A percentile compares a stretch with the other conserved stretches of the same genome.
These are phyloP conservation scores for Groenewaldozyma tartarivorans DNA, from an alignment of 805 yeast species.

Conservation along the genomic window DNA sequence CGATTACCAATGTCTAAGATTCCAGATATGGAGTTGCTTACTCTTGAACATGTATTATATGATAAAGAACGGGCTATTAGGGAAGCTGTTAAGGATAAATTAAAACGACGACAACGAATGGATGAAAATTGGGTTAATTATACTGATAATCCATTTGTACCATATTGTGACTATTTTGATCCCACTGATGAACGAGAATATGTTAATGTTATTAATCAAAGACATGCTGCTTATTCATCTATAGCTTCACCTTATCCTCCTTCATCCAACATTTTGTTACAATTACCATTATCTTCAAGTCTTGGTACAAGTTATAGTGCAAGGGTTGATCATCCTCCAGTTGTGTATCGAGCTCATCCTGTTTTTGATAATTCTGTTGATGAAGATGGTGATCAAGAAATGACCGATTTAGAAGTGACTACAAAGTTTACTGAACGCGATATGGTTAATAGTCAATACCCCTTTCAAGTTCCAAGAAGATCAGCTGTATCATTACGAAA, in stretches of 20 bases:
- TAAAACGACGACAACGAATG: conserved; percentile 55
- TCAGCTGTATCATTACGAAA: conserved; percentile 42
- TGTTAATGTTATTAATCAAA: conserved; percentile 39
- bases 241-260: conserved; percentile 39
- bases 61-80: conserved; percentile 72
- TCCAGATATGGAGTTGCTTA: conserved; percentile 83
- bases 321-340: conserved; percentile 19
- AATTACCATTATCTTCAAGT: conserved; percentile 21
- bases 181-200: conserved; percentile 28
- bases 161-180: conserved; percentile 61
- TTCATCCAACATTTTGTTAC: conserved; percentile 33
- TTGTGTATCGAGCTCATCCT: conserved; percentile 13
- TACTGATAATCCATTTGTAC: conserved; percentile 80
- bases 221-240: conserved; percentile 72
- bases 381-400: conserved; percentile 5
- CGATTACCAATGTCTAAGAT: conserved; percentile 82
- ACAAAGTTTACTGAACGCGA: conserved; percentile 14
- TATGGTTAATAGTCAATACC: conserved; percentile 10
- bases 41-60: conserved; percentile 63
- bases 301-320: conserved; percentile 21
- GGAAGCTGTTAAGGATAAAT: conserved; percentile 76
- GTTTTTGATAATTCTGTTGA: conserved; percentile 8
- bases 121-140: conserved; percentile 68
- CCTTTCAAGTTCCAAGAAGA: conserved; percentile 19
- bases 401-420: conserved; percentile 10